Base-by-base conservation (phyloP, 1,139 yeast species). In the Meyerozyma athensensis region DNA sequence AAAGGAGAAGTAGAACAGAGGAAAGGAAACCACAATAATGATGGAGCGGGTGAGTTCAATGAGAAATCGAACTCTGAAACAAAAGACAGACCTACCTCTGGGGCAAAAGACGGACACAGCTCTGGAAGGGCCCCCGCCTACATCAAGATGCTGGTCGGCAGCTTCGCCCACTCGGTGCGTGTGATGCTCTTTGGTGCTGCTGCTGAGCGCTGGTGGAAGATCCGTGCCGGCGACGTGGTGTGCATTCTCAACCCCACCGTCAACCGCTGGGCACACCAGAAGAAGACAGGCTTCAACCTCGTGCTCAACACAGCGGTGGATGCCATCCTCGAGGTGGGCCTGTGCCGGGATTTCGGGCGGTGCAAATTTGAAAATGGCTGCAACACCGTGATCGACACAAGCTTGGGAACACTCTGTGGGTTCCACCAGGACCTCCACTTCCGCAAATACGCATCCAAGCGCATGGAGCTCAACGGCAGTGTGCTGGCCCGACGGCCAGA, bases 391-490 rank as follows among this genome's bases (percentile, higher is more conserved):
- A 73, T 87, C 7, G 78, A 87, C 52, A 59, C 57, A 22, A 59
- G 69, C 9, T 66, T 65, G 35, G 63, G 75, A 2, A 72, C 72
- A 12, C 69, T 77, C 41, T 90, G 97, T 58, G 80, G 77, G 24
- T 86, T 65, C 50, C 97, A 90, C 52, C 63, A 74, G 22, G 90
- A 86, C 44, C 51, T 70, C 37, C 71, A 77, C 31, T 66, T 79
- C 39, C 71, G 75, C 37, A 70, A 67, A 23, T 65, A 77, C 1
- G 73, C 77, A 23, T 66, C 79, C 7, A 68, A 76, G 41, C 65
- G 97, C 47, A 77, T 86, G 71, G 96, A 87, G 56, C 66, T 89
- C 39, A 84, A 79, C 48, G 81, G 86, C 3, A 69, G 77, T 36
- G 72, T 73, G 10, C 32, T 28, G 32, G 5, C 32, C 7, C 21